These are phyloP conservation scores for Lobosporangium transversale DNA, from an alignment of 192 early-diverging fungal genomes.

Conservation along the genomic window DNA sequence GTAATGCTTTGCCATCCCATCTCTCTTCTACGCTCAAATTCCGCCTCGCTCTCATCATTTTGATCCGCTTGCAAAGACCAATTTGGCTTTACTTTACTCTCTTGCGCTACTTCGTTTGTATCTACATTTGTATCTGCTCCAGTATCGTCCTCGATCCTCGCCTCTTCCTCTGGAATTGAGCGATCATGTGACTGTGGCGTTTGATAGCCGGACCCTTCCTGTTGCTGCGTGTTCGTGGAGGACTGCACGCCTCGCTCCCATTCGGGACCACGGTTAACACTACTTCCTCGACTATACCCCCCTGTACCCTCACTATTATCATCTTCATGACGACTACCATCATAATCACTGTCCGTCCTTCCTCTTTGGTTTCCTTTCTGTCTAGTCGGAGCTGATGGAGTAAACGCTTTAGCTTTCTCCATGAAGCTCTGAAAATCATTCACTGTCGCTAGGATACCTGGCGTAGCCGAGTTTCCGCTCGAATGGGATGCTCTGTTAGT, in stretches of 20 bases:
- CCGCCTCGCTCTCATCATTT: no score
- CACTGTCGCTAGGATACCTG: slow-evolving; percentile 12
- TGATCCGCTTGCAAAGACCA: no score
- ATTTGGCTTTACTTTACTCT: no score
- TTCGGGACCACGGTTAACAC: neutral
- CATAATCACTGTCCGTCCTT: neutral
- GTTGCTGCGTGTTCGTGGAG: neutral
- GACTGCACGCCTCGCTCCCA: slow-evolving; percentile 6
- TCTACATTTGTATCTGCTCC: neutral
- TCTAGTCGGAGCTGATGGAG: slow-evolving; percentile 2
- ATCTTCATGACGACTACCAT: neutral
- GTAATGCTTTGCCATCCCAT: no score
- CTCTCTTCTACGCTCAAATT: no score
- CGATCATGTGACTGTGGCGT: no score
- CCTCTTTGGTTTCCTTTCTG: neutral
- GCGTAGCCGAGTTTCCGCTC: neutral
- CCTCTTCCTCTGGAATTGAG: no score
- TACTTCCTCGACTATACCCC: neutral
- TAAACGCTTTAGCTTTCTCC: slow-evolving; percentile 4
- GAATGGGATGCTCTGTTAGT: neutral
- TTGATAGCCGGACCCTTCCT: no score
- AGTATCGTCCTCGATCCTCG: neutral
- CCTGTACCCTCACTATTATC: neutral
- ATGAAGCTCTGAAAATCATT: slow-evolving; percentile 31
- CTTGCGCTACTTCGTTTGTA: no score